Conservation (phyloP, 768 basidiomycete genomes). For the Suillus spraguei region DNA sequence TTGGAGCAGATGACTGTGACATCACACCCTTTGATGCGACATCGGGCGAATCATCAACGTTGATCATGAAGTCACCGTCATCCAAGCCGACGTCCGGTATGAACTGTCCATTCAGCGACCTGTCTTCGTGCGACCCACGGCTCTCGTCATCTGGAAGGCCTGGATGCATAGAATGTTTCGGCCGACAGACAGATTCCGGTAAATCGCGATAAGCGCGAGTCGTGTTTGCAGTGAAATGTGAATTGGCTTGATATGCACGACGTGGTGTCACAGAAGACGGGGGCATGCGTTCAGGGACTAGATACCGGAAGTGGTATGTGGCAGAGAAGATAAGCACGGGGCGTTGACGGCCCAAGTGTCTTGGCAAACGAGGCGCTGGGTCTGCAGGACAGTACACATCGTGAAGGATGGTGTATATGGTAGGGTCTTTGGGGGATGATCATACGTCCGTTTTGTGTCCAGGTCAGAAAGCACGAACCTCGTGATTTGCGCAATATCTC, state of each 20-base stretch:
- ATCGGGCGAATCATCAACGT: slow-evolving; percentile 20
- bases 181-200: not conserved
- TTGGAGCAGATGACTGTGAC: slow-evolving; percentile 23
- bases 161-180: not conserved
- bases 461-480: slow-evolving; percentile 38
- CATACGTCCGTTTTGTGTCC: slow-evolving; percentile 19
- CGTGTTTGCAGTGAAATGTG: not conserved
- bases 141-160: not conserved
- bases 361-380: slow-evolving; percentile 22
- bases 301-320: slow-evolving; percentile 57
- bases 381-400: slow-evolving; percentile 46
- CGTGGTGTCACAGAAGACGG: slow-evolving; percentile 20
- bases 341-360: slow-evolving; percentile 23
- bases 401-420: slow-evolving; percentile 66
- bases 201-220: slow-evolving; percentile 5
- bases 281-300: slow-evolving; percentile 18
- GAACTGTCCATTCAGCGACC: slow-evolving; percentile 25
- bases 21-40: slow-evolving; percentile 3
- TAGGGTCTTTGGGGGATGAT: slow-evolving; percentile 53
- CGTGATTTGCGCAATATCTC: slow-evolving; percentile 53
- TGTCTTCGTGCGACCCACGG: not conserved
- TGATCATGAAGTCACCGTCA: slow-evolving; percentile 23
- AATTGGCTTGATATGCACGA: not conserved
- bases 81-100: slow-evolving; percentile 31
- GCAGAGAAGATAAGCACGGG: slow-evolving; percentile 52